A percentile compares a stretch with the other conserved stretches of the same genome.
Evolutionary conservation across 2,329 filamentous ascomycete species (phyloP).

Genomic region (Pseudogymnoascus sp.): DNA sequence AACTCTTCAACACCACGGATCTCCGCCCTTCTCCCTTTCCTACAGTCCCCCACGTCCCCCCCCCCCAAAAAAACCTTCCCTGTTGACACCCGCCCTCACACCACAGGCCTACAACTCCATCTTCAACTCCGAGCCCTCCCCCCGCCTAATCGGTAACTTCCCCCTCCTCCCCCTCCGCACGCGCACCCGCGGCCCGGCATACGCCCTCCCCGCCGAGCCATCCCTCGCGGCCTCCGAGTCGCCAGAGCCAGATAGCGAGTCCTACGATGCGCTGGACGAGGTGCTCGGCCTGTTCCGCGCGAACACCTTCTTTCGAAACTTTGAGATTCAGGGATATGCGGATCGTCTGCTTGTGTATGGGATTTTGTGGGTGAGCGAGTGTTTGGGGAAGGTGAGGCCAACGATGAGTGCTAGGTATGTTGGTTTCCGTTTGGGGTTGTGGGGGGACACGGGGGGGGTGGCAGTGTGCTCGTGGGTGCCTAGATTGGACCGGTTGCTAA

Average conservation of each 20-base stretch:
- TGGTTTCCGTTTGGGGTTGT: not conserved
- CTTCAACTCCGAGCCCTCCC: slow-evolving; percentile 76
- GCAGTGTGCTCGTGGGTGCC: not conserved
- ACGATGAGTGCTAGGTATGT: slow-evolving; percentile 56
- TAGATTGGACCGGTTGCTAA: not conserved
- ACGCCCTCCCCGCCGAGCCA: slow-evolving; percentile 59
- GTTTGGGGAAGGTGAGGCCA: slow-evolving; percentile 79
- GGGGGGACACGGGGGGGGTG: not conserved
- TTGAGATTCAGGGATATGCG: slow-evolving; percentile 94
- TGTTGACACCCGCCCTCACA: not conserved
- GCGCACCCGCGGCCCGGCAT: slow-evolving; percentile 89
- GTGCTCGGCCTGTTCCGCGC: slow-evolving; percentile 87
- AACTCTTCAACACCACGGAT: not conserved
- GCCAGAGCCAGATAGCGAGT: slow-evolving; percentile 79
- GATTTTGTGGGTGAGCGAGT: slow-evolving; percentile 90
- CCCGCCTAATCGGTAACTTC: slow-evolving; percentile 73
- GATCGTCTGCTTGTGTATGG: slow-evolving; percentile 94
- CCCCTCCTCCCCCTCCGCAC: slow-evolving; percentile 91
- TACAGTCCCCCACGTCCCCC: not conserved
- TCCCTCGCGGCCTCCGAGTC: slow-evolving; percentile 40
- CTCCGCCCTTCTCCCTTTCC: not conserved
- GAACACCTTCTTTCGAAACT: slow-evolving; percentile 99
- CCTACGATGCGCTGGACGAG: slow-evolving; percentile 95
- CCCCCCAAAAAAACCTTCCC: not conserved
- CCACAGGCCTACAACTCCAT: slow-evolving; percentile 94